Evolutionary conservation across 176 grass and related monocot species (phyloP).

Genomic region (Zoysia pacifica): DNA sequence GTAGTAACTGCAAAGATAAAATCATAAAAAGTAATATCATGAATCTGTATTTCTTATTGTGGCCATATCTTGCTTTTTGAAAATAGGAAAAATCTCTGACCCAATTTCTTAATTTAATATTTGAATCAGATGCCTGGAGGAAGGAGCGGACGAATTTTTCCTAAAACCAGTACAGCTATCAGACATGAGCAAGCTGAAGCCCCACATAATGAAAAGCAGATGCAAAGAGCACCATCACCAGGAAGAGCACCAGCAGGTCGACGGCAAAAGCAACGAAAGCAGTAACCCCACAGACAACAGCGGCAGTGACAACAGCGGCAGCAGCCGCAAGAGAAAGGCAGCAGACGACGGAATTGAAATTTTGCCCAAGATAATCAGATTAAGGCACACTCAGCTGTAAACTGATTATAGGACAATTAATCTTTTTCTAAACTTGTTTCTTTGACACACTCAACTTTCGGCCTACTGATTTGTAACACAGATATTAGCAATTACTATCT

Average conservation of each 20-base stretch:
- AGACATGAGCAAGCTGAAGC: constrained; percentile 89
- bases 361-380: constrained; percentile 54
- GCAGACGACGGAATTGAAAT: constrained; percentile 53
- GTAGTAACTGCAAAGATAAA: not conserved
- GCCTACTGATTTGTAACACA: constrained; percentile 37
- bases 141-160: constrained; percentile 94
- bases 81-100: not conserved
- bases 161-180: constrained; percentile 89
- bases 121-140: constrained; percentile 88
- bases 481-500: constrained; percentile 10
- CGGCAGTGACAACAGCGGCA: constrained; percentile 27
- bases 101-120: constrained; percentile 4
- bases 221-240: constrained; percentile 58
- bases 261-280: constrained; percentile 33
- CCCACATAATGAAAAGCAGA: constrained; percentile 75
- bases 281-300: constrained; percentile 37
- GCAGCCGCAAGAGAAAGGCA: constrained; percentile 68
- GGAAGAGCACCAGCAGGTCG: constrained; percentile 46
- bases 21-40: not conserved
- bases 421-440: not conserved
- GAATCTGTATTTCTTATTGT: not conserved
- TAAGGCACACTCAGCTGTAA: constrained; percentile 52
- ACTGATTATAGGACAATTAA: constrained; percentile 20
- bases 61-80: not conserved
- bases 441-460: constrained; percentile 16